phyloP scores from a whole-genome alignment of 2,329 filamentous ascomycete genomes.

The Ceratocystis albifundus region DNA sequence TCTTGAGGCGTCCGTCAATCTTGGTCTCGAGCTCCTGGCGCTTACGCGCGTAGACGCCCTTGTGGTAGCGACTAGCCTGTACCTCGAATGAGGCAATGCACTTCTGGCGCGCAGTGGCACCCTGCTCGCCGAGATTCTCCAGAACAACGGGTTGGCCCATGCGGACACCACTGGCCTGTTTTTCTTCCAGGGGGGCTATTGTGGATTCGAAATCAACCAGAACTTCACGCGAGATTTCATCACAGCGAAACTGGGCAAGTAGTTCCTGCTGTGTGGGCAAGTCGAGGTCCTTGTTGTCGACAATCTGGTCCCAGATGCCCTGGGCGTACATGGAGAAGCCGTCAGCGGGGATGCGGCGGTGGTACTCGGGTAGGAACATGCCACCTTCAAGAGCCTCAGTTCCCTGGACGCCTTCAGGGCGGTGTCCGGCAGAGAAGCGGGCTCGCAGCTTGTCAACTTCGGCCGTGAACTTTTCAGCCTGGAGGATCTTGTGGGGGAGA shows the following conservation, averaged over 20 bases:
- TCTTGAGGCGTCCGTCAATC: conserved; percentile 77
- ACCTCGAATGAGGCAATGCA: conserved; percentile 75
- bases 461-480: conserved; percentile 76
- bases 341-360: conserved; percentile 88
- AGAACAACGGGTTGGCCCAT: conserved; percentile 65
- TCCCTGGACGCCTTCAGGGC: conserved; percentile 51
- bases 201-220: conserved; percentile 68
- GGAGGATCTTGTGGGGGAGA: conserved; percentile 90
- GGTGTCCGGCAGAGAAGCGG: conserved; percentile 72
- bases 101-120: conserved; percentile 59
- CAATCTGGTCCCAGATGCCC: conserved; percentile 96
- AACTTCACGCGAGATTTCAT: conserved; percentile 89
- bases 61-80: conserved; percentile 90
- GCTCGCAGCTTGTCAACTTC: conserved; percentile 70
- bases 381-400: conserved; percentile 61
- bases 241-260: conserved; percentile 90
- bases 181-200: conserved; percentile 75
- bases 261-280: conserved; percentile 94
- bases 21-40: conserved; percentile 73
- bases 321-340: conserved; percentile 92
- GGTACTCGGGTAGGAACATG: conserved; percentile 86
- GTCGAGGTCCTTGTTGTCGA: conserved; percentile 96
- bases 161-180: conserved; percentile 62
- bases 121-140: conserved; percentile 59
- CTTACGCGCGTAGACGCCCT: conserved; percentile 84